These are phyloP conservation scores for Polytrichum formosum DNA, from an alignment of 225 moss, liverwort and hornwort genomes.

Conservation along the genomic window DNA sequence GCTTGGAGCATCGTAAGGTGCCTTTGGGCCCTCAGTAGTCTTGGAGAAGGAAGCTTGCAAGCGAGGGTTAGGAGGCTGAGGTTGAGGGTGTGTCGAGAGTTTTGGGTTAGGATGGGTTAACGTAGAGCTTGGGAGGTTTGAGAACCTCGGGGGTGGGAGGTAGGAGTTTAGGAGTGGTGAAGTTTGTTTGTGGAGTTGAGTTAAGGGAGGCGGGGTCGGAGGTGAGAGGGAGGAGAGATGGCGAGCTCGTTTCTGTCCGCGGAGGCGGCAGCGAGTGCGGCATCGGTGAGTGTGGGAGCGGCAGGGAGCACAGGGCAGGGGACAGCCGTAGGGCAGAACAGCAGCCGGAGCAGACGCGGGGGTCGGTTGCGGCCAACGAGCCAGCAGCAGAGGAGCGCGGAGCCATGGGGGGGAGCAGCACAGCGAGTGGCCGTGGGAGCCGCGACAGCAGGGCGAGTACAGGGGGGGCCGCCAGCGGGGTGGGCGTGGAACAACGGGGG, in stretches of 20 bases:
- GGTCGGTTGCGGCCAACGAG: constrained; percentile 70
- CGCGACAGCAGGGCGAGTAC: constrained; percentile 36
- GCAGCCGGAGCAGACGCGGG: constrained; percentile 43
- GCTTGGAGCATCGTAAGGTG: too few relatives aligned
- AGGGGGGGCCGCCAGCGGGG: constrained; percentile 34
- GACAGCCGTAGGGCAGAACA: constrained; percentile 37
- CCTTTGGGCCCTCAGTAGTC: too few relatives aligned
- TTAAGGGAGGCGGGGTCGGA: neutral
- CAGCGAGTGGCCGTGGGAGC: constrained; percentile 72
- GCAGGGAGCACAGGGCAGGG: constrained; percentile 40
- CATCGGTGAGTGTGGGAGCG: constrained; percentile 64
- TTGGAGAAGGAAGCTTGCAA: too few relatives aligned
- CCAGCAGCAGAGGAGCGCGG: constrained; percentile 45
- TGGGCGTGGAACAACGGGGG: constrained; percentile 41
- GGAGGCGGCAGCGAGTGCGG: constrained; percentile 63
- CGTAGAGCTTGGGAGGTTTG: too few relatives aligned
- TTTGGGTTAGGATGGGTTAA: too few relatives aligned
- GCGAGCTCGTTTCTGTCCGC: constrained; percentile 74
- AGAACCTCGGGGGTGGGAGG: too few relatives aligned
- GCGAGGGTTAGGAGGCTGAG: too few relatives aligned
- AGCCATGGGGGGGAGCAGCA: constrained; percentile 50
- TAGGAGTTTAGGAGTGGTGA: too few relatives aligned
- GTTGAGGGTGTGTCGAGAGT: too few relatives aligned
- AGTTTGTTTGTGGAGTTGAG: neutral
- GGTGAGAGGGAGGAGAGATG: constrained; percentile 25